phyloP scores from a whole-genome alignment of 441 rosid species.

The Brassica balearica region DNA sequence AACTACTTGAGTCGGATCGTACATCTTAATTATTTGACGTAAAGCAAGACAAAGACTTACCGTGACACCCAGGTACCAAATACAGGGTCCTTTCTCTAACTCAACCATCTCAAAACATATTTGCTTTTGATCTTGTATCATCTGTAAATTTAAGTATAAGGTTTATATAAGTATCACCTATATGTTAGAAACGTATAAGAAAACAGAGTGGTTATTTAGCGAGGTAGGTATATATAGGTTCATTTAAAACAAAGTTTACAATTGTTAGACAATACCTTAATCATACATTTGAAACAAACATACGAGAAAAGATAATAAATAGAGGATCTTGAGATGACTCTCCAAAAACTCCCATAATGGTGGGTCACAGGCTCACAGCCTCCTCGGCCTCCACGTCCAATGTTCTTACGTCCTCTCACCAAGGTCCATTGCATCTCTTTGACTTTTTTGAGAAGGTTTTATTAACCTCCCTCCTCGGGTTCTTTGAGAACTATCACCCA shows the following conservation, averaged over 20 bases:
- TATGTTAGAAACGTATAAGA: background rate
- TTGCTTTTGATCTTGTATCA: background rate
- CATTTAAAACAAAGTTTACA: background rate
- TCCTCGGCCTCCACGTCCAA: background rate
- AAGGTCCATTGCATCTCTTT: background rate
- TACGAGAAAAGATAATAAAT: background rate
- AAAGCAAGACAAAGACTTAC: background rate
- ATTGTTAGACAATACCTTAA: background rate
- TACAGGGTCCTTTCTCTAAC: background rate
- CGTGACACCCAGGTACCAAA: slow-evolving; percentile 9
- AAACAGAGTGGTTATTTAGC: background rate
- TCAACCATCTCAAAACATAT: background rate
- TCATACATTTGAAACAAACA: background rate
- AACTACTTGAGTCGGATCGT: background rate
- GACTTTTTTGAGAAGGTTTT: background rate
- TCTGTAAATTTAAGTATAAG: background rate
- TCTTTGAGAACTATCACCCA: background rate
- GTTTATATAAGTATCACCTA: background rate
- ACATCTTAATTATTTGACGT: background rate
- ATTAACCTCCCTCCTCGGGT: background rate
- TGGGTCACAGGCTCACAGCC: background rate
- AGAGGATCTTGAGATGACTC: background rate
- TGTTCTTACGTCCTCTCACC: background rate
- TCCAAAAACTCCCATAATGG: background rate
- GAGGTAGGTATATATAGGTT: no score